Evolutionary conservation across 768 basidiomycete species (phyloP), one percentile per base, ranked within the genome.

Genomic region (Cystobasidium tubakii): DNA sequence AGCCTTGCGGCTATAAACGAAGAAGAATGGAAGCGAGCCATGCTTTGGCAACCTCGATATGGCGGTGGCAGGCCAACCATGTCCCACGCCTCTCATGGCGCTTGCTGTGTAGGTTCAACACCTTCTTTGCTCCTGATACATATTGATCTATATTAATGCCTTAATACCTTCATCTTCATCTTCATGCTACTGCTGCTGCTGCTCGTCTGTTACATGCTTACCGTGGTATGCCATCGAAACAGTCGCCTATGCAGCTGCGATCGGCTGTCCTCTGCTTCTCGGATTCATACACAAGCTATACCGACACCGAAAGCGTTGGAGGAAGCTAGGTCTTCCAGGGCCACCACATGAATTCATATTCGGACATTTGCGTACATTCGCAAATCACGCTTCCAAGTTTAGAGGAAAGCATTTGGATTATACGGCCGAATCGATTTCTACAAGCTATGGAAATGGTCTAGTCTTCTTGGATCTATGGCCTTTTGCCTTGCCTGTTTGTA

Each of bases 391-490:
- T 36, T 27, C 25, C 9, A 71, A 39, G n/a, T 39, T 33, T 25
- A 34, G 21, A 13, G 69, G 69, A 2, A 55, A 60, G 54, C 69
- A 71, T 60, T 27, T 71, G 19, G 69, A 71, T 54, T 71, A 71
- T 55, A 71, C 69, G 13, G 69, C 69, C 55, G 69, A 71, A 55
- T 33, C 29, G 17, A 36, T 71, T 15, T 29, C 69, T 1, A 55
- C 29, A n/a, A 36, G 46, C 12, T n/a, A 71, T 44, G 55, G 43
- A 25, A 57, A 36, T 15, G 69, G 69, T 21, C 69, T 71, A 34
- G 54, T 71, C 39, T 71, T 60, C 25, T 25, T 71, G 13, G 69
- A 71, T 44, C 36, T 71, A 34, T 71, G 69, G 69, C 69, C 69
- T 60, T 71, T 71, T 31, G 69, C 69, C 21, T 34, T 60, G 9